phyloP scores from a whole-genome alignment of 495 filamentous ascomycete species.

The Penicilliopsis zonata region DNA sequence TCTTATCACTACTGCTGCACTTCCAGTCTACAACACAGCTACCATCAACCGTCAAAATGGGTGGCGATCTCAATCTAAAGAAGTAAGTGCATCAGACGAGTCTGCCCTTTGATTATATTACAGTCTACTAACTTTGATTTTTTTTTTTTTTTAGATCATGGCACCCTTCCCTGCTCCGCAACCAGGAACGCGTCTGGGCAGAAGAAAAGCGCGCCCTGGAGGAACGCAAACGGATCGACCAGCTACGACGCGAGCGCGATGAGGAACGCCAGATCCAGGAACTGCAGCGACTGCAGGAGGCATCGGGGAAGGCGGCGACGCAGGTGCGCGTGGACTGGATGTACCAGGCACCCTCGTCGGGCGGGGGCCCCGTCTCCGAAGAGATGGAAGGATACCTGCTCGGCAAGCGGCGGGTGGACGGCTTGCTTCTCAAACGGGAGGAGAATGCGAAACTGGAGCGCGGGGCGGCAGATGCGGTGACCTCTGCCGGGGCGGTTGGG shows the following conservation, averaged over 20 bases:
- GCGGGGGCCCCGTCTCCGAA: constrained; percentile 69
- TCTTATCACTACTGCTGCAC: not conserved
- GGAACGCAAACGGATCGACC: constrained; percentile 83
- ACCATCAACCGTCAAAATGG: constrained; percentile 46
- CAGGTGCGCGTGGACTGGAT: constrained; percentile 90
- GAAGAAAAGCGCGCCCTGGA: constrained; percentile 90
- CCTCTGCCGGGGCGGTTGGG: constrained; percentile 48
- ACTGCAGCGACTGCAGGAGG: constrained; percentile 79
- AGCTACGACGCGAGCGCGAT: constrained; percentile 78
- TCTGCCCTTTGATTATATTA: constrained; percentile 1
- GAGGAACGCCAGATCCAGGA: constrained; percentile 92
- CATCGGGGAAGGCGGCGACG: constrained; percentile 65
- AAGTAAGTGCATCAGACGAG: constrained; percentile 36
- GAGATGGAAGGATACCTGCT: constrained; percentile 92
- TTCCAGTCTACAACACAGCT: constrained; percentile 2
- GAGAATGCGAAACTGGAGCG: constrained; percentile 75
- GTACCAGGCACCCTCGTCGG: constrained; percentile 79
- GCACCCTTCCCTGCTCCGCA: constrained; percentile 74
- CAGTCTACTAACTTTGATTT: not conserved
- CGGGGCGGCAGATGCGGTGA: constrained; percentile 52
- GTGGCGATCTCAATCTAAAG: constrained; percentile 87
- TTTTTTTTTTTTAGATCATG: constrained; percentile 45
- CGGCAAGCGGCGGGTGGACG: constrained; percentile 82
- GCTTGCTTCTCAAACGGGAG: constrained; percentile 67
- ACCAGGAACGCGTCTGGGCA: constrained; percentile 73